Base-by-base conservation (phyloP, 441 rosid species). In the Melastoma candidum region DNA sequence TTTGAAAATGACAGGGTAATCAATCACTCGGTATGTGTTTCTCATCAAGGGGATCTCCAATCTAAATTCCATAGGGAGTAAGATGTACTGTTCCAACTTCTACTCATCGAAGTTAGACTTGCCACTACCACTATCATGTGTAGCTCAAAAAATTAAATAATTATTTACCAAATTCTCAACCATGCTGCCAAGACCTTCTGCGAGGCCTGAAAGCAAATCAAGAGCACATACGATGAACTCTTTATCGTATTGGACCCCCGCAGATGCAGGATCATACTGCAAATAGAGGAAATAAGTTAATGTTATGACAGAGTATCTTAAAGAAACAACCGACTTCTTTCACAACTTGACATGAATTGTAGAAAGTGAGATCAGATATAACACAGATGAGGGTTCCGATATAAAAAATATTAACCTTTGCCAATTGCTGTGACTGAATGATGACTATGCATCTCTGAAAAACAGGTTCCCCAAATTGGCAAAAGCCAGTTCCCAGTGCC, bases 121-220 rank as follows among this genome's bases (percentile, higher is more conserved):
- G 41, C 41, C 41, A 36, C 22, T 17, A 17, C 41, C 41, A 36
- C 22, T 17, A 17, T 17, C 22, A 17, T 3, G 1, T 36, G 41
- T 36, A 36, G 41, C 41, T 36, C 41, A 6, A 36, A 9, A 6
- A 36, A 36, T 36, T 36, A 36, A 36, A 36, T 9, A 36, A 36
- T 36, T 39, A 36, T 36, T 32, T 82, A 94, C 99, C 99, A 94
- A 77, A 75, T 88, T 82, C 76, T 90, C 96, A 53, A 94, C 79
- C 65, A 95, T 90, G 71, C 87, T 74, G 53, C 86, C 82, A 68
- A 94, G 97, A 63, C 99, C 94, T 71, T 90, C 99, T 4, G 82
- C 68, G 64, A 94, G 90, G 67, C 99, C 99, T 69, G 99, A 94
- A 46, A 94, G 95, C 66, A 94, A 79, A 74, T 94, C 99, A 59